Evolutionary conservation across 441 rosid species (phyloP).

Genomic region (Sinapis alba): DNA sequence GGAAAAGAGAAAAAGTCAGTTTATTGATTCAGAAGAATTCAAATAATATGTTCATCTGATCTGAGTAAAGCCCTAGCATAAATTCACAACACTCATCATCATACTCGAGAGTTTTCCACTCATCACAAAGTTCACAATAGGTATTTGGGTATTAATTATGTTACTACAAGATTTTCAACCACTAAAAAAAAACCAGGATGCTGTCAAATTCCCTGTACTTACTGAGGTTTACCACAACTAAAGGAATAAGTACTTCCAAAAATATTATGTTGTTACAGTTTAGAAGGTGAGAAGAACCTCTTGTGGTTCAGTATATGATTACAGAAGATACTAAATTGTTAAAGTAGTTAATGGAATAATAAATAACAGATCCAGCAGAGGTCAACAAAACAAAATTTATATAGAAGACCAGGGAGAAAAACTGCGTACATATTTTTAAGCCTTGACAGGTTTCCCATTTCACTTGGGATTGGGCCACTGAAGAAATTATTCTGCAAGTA

Average conservation of each 20-base stretch:
- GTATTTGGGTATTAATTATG: background rate
- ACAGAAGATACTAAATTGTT: background rate
- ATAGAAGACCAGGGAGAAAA: conserved; percentile 24
- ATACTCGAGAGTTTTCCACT: background rate
- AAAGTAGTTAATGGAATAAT: background rate
- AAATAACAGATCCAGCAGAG: background rate
- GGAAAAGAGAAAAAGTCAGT: background rate
- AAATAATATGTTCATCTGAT: conserved; percentile 6
- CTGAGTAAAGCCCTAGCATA: conserved; percentile 12
- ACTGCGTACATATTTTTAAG: conserved; percentile 68
- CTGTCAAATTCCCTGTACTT: conserved; percentile 6
- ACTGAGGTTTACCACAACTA: conserved; percentile 9
- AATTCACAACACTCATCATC: conserved; percentile 13
- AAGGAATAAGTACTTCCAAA: background rate
- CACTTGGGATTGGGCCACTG: conserved; percentile 78
- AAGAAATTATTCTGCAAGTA: conserved; percentile 87
- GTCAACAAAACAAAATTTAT: conserved; percentile 4
- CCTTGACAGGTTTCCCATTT: conserved; percentile 72
- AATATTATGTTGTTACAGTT: background rate
- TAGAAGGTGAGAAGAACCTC: conserved; percentile 17
- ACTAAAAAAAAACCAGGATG: background rate
- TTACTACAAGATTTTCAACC: conserved; percentile 8
- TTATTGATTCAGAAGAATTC: background rate
- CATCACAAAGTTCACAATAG: background rate
- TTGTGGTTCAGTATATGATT: conserved; percentile 3